Evolutionary conservation across 2,329 filamentous ascomycete genomes (phyloP), one percentile per base, ranked within the genome.

Genomic region (Colletotrichum liaoningense): DNA sequence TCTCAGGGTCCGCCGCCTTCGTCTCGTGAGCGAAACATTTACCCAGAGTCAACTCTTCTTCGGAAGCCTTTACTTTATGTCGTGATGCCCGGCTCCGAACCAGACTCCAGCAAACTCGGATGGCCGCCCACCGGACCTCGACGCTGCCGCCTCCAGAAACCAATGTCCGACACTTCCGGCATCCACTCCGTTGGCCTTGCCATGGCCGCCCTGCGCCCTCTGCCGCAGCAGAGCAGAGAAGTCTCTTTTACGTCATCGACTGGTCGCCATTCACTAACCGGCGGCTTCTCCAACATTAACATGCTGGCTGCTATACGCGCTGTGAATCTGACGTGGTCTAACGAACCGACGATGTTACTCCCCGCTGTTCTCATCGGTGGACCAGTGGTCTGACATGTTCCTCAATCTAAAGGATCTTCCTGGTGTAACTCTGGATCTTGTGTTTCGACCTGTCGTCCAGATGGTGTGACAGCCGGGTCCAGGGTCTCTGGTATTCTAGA

Each of bases 91-190:
- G 55, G 42, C 60, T 55, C 42, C 56, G n/a, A 22, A 24, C n/a
- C 52, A 28, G 22, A 35, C 62, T 33, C 71, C 26, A 62, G 46
- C 30, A 58, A 35, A 35, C 56, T 62, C 60, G 56, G 35, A 24
- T 26, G 60, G 33, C 66, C 67, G 70, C 16, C 46, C 56, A 64
- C 54, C 56, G 56, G 46, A 33, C 60, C 16, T 60, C 35, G 30
- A 56, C 46, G 35, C 33, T 62, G 64, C 55, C 66, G 7, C 42
- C 33, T n/a, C 26, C 66, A 66, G 60, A 56, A 70, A 66, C 62
- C 60, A 70, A 73, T 28, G 6, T 62, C 71, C 71, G 71, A 71
- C 67, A 71, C 56, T 66, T 73, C 71, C 71, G 67, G 38, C 60
- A 57, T 54, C 67, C 71, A 60, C 60, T 56, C 62, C 60, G 46